Percentiles rank a stretch among this genome's conserved stretches.
These are phyloP conservation scores for Lichina pygmaea DNA, from an alignment of 495 filamentous ascomycete species.

Conservation along the genomic window DNA sequence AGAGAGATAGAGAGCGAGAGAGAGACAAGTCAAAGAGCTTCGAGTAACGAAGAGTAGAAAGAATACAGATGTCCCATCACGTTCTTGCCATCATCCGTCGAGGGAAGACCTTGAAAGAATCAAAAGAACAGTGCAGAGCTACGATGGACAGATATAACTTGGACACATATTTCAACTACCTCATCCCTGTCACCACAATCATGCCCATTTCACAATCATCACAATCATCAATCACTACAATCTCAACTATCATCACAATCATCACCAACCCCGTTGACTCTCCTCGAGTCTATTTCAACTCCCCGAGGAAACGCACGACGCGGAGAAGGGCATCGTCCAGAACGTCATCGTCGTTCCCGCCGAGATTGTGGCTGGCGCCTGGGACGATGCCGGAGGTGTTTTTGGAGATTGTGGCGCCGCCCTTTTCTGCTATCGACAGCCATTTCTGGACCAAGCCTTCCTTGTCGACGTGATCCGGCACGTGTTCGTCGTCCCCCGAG, in stretches of 20 bases:
- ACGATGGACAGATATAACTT: too few relatives aligned
- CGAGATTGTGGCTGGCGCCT: conserved; percentile 35
- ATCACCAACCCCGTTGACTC: background rate
- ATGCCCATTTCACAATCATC: background rate
- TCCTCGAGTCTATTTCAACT: background rate
- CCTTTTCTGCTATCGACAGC: conserved; percentile 19
- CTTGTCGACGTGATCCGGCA: conserved; percentile 35
- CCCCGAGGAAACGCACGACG: background rate
- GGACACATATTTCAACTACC: background rate
- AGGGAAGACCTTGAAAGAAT: too few relatives aligned
- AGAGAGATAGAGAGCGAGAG: too few relatives aligned
- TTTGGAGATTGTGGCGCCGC: conserved; percentile 21
- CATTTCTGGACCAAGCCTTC: conserved; percentile 33
- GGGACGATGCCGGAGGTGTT: conserved; percentile 25
- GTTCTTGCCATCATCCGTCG: too few relatives aligned
- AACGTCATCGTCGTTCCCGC: conserved; percentile 17
- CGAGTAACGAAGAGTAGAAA: too few relatives aligned
- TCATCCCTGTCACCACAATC: background rate
- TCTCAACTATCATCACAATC: background rate
- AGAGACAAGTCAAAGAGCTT: too few relatives aligned
- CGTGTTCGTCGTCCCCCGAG: conserved; percentile 46
- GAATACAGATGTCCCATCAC: too few relatives aligned
- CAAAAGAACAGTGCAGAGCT: too few relatives aligned
- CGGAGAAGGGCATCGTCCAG: conserved; percentile 10
- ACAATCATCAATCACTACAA: too few relatives aligned